Conservation (phyloP, 2,329 filamentous ascomycete genomes). For the Colletotrichum sp. region DNA sequence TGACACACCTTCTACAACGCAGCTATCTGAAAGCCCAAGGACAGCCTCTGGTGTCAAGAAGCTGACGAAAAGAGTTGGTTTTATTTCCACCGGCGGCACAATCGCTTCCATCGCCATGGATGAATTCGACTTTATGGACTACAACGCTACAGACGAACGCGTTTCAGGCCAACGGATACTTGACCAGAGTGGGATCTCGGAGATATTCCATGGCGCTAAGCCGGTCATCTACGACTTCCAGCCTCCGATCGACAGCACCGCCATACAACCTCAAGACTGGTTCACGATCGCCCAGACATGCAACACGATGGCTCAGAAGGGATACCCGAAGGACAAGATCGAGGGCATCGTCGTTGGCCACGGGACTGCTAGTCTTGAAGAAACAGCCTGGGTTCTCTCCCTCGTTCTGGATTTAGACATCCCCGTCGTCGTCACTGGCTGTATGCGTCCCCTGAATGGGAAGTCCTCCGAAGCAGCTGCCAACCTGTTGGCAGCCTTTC, state of each 20-base stretch:
- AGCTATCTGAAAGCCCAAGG: neutral
- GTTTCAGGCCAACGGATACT: neutral
- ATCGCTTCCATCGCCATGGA: neutral
- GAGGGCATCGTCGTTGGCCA: neutral
- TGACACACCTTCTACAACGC: neutral
- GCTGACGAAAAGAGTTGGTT: neutral
- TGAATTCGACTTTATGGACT: neutral
- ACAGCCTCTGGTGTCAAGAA: neutral
- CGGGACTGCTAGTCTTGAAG: slow-evolving; percentile 10
- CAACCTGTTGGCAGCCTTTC: slow-evolving; percentile 3
- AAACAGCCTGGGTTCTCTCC: neutral
- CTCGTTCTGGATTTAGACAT: neutral
- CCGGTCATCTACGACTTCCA: neutral
- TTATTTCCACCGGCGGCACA: neutral
- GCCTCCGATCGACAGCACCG: slow-evolving; percentile 3
- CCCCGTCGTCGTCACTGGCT: neutral
- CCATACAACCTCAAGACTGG: neutral
- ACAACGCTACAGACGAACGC: neutral
- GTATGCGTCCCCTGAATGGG: neutral
- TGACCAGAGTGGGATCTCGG: neutral
- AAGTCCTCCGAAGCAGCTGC: slow-evolving; percentile 1
- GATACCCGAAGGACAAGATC: neutral
- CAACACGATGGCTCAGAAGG: neutral
- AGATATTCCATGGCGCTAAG: neutral
- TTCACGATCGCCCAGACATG: neutral